Evolutionary conservation across 257 asterid genomes (phyloP), one percentile per base, ranked within the genome.

Genomic region (Agastache rugosa): DNA sequence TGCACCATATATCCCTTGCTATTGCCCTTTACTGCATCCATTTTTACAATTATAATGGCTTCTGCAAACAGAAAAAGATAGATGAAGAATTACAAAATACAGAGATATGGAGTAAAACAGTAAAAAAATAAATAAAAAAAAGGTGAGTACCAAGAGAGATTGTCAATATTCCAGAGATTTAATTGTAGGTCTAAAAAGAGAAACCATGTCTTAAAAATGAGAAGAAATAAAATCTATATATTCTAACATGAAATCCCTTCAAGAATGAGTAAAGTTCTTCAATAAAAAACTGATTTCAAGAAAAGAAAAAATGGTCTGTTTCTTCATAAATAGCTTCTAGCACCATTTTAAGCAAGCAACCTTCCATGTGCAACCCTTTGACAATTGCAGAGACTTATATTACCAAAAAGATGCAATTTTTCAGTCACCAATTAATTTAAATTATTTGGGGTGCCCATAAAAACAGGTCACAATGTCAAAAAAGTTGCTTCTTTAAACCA

Each of bases 1-100:
- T 82, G 85, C 31, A 79, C 86, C 41, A 51, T 72, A 56, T 76
- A 76, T 34, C 75, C 82, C 87, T 80, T 90, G 27, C 66, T 83
- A 69, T 71, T 61, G 47, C 69, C 48, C 65, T 65, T 71, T n/a
- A 78, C 84, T 31, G 82, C 68, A 11, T 85, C 85, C 87, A 83
- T 83, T 34, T 50, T 76, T 25, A 16, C 63, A 51, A 11, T 42
- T 53, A 47, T 69, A 73, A 41, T 54, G 58, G 63, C 75, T n/a
- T n/a, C n/a, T 70, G 17, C 80, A 61, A 70, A 20, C 31, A 19
- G 64, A 78, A 70, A 65, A 5, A 42, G 6, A 1, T 22, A 15
- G 41, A 22, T 42, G 34, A 45, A 23, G 16, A 22, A 45, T 66
- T 41, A 45, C 53, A 61, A 34, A 20, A 27, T 48, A 15, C 14